A percentile compares a stretch with the other conserved stretches of the same genome.
These are phyloP conservation scores for Collybiopsis luxurians DNA, from an alignment of 768 basidiomycete genomes.

Conservation along the genomic window DNA sequence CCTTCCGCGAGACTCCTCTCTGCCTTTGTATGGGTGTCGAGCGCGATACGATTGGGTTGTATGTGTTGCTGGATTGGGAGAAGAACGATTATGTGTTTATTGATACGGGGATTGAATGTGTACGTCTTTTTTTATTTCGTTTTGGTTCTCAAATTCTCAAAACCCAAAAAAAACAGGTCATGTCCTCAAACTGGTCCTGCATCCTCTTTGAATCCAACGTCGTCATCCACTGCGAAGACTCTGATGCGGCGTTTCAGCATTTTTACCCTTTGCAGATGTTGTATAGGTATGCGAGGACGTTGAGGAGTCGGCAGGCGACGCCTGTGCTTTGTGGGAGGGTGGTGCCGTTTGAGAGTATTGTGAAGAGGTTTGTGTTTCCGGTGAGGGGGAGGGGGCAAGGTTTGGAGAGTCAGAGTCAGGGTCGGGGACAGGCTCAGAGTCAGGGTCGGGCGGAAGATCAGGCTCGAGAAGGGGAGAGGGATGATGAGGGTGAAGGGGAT, in stretches of 20 bases:
- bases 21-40: constrained; percentile 68
- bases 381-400: neutral
- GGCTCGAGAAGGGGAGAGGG: too few species aligned
- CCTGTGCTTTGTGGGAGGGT: constrained; percentile 24
- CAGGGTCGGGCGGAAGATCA: too few species aligned
- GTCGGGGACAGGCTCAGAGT: too few species aligned
- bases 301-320: constrained; percentile 9
- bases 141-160: neutral
- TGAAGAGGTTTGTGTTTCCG: constrained; percentile 54
- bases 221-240: constrained; percentile 74
- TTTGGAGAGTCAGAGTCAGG: too few species aligned
- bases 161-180: too few species aligned
- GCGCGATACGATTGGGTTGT: constrained; percentile 54
- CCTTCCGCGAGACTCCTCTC: constrained; percentile 57
- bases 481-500: too few species aligned
- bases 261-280: constrained; percentile 59
- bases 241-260: constrained; percentile 61
- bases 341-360: constrained; percentile 42
- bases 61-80: constrained; percentile 65
- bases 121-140: constrained; percentile 29
- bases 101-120: constrained; percentile 72
- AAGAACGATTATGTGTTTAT: constrained; percentile 66
- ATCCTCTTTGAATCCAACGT: constrained; percentile 64
- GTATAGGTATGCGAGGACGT: constrained; percentile 25
- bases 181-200: constrained; percentile 77